phyloP scores from a whole-genome alignment of 164 flowering plant genomes.

The Tetrastigma voinierianum region DNA sequence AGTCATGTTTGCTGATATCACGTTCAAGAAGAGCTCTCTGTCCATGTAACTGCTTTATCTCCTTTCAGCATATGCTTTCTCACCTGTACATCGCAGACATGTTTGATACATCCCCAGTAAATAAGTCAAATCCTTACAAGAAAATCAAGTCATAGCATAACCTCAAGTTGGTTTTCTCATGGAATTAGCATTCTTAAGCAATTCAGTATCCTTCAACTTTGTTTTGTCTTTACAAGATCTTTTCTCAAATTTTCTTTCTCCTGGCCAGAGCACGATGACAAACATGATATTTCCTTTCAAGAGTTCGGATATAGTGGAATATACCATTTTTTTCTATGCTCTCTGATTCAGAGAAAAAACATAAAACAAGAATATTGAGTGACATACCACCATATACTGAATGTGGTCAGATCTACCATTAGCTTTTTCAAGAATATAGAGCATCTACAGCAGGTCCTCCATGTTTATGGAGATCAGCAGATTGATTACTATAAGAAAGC shows the following conservation, averaged over 20 bases:
- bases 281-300: constrained; percentile 52
- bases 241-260: constrained; percentile 81
- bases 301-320: constrained; percentile 52
- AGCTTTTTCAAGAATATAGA: constrained; percentile 45
- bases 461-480: constrained; percentile 45
- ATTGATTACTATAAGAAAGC: constrained; percentile 46
- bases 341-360: too few relatives aligned
- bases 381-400: not conserved
- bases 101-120: not conserved
- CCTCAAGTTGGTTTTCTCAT: constrained; percentile 96
- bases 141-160: constrained; percentile 13
- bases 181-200: constrained; percentile 73
- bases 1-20: constrained; percentile 69
- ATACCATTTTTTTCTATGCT: too few relatives aligned
- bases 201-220: constrained; percentile 80
- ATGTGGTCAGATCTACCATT: too few relatives aligned
- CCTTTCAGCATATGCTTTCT: constrained; percentile 83
- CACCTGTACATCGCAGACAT: constrained; percentile 45
- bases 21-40: constrained; percentile 84
- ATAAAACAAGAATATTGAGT: constrained; percentile 12
- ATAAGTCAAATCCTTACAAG: not conserved
- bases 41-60: constrained; percentile 61
- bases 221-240: constrained; percentile 79
- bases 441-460: constrained; percentile 40
- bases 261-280: constrained; percentile 68